Percentiles rank a stretch among this genome's conserved stretches.
Evolutionary conservation across 208 protist genomes (phyloP).

Genomic region (Porcisia hertigi): DNA sequence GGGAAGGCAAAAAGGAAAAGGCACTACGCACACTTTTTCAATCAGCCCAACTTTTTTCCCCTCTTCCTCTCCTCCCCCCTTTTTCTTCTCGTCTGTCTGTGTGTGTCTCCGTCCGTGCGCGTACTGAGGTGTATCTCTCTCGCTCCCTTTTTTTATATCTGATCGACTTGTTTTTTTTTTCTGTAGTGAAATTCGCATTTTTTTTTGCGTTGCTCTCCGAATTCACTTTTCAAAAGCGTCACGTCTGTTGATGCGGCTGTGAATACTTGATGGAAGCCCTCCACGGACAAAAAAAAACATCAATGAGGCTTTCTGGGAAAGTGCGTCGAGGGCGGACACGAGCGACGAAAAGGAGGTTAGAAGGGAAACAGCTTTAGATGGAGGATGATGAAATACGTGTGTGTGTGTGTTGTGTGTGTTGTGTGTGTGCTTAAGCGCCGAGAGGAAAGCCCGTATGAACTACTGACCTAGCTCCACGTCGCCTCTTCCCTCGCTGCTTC

Average conservation of each 20-base stretch:
- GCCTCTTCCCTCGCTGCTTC: neutral
- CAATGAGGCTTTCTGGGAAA: too few species aligned
- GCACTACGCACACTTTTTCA: neutral
- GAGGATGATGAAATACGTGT: too few species aligned
- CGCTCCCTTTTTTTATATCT: constrained; percentile 6
- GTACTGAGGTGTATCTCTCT: neutral
- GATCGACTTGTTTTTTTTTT: neutral
- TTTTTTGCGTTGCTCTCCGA: neutral
- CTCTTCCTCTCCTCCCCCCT: neutral
- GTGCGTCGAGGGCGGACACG: neutral
- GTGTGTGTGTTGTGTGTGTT: too few species aligned
- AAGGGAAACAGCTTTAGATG: too few species aligned
- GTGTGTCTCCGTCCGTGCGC: neutral
- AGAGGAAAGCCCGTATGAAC: neutral
- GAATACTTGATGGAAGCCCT: too few species aligned
- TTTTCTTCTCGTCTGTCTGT: constrained; percentile 11
- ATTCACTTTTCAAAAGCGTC: too few species aligned
- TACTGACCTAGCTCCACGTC: too few species aligned
- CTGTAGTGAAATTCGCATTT: neutral
- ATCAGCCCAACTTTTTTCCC: neutral
- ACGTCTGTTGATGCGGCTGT: too few species aligned
- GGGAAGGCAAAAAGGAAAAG: neutral
- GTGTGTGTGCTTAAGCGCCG: too few species aligned
- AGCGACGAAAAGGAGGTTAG: neutral
- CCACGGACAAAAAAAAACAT: too few species aligned